Percentiles rank a stretch among this genome's conserved stretches.
phyloP scores from a whole-genome alignment of 2,329 filamentous ascomycete genomes.

The Scedosporium aurantiacum region DNA sequence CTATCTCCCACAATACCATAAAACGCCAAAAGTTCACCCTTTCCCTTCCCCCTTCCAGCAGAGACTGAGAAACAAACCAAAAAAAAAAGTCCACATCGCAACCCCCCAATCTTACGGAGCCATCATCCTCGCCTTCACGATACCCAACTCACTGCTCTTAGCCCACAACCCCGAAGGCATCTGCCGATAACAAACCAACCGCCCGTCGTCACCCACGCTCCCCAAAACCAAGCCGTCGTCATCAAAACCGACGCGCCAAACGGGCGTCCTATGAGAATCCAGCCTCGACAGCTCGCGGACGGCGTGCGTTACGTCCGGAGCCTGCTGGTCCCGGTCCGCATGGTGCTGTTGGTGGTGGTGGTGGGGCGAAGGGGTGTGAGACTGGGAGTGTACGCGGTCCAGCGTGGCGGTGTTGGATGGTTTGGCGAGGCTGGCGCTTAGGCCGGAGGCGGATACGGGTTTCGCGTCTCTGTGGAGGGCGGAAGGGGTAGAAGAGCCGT shows the following conservation, averaged over 20 bases:
- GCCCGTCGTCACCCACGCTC: conserved; percentile 67
- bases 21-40: too few species aligned
- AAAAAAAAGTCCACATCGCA: neutral
- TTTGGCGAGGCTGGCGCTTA: conserved; percentile 7
- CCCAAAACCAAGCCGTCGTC: conserved; percentile 61
- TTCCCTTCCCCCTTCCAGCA: too few species aligned
- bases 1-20: too few species aligned
- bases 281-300: conserved; percentile 55
- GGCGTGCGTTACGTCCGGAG: conserved; percentile 41
- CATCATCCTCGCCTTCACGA: conserved; percentile 45
- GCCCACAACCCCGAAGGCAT: conserved; percentile 46
- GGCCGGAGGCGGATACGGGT: conserved; percentile 16
- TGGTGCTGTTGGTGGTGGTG: conserved; percentile 20
- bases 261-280: conserved; percentile 55
- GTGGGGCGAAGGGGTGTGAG: conserved; percentile 9
- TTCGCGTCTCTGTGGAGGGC: conserved; percentile 21
- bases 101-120: conserved; percentile 17
- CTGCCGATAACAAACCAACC: conserved; percentile 50
- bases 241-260: conserved; percentile 66
- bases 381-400: neutral
- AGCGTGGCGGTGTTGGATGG: conserved; percentile 12
- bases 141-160: conserved; percentile 48
- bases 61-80: too few species aligned
- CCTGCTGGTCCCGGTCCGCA: neutral
- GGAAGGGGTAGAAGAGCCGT: conserved; percentile 14